Base-by-base conservation (phyloP, 2,329 filamentous ascomycete species). In the Huntiella abstrusa region DNA sequence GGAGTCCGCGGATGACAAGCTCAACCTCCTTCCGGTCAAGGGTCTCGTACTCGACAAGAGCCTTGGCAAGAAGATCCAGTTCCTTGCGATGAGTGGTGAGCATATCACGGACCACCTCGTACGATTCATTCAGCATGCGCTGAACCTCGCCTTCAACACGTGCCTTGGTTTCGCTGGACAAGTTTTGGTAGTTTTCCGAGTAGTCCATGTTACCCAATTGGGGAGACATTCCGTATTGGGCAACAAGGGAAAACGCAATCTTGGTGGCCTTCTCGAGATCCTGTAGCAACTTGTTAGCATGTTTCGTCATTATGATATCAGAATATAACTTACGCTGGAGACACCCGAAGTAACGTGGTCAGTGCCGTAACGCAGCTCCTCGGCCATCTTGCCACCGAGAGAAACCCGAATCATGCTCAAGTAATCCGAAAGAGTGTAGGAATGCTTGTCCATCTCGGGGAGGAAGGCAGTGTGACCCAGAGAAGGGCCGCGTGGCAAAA, bases 1-100 rank as follows among this genome's bases (percentile, higher is more conserved):
- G 80, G 64, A 95, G 85, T 33, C 91, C 91, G 45, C 74, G 75
- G 52, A 98, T 78, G 4, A 96, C 83, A 66, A 82, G 84, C 60
- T 87, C 77, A 52, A 96, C 92, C 61, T 98, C 91, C 3, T 81
- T 77, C 60, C 80, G 83, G 60, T 82, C 81, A 44, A 98, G 65
- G 0, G 86, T 95, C 67, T 98, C 91, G 61, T 95, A 96, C 61
- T 95, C 80, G 33, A 98, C 77, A 7, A 98, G 70, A 4, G 87
- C 91, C 57, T 87, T 78, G 22, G 91, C 88, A 7, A 98, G 67
- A 8, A 84, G 68, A 55, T 98, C 88, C 5, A 98, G 71, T 60
- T 94, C 88, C 49, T 81, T 79, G 47, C 86, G 76, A 59, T 82
- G 84, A 33, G 75, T 72, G 1, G 71, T 74, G 41, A 98, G 64